phyloP scores from a whole-genome alignment of 2,329 filamentous ascomycete genomes.

The Aureobasidium melanogenum region DNA sequence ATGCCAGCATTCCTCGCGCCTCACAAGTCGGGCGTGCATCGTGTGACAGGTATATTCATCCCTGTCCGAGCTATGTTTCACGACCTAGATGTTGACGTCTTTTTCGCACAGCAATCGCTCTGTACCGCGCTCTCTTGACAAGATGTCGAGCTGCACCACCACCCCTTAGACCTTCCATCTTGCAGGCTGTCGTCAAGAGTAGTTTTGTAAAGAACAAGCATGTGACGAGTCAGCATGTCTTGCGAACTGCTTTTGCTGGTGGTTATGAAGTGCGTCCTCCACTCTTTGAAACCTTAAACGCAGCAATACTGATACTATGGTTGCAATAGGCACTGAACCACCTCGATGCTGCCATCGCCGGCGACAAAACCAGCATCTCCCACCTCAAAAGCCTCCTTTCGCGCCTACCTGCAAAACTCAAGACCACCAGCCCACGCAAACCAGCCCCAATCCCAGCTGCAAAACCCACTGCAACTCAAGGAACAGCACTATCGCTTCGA shows the following conservation, averaged over 20 bases:
- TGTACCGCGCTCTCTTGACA: conserved; percentile 60
- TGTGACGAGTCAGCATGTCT: conserved; percentile 50
- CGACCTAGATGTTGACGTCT: background rate
- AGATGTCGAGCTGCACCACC: conserved; percentile 23
- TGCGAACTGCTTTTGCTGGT: conserved; percentile 53
- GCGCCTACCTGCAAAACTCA: conserved; percentile 18
- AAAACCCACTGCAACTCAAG: conserved; percentile 13
- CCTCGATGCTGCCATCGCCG: conserved; percentile 33
- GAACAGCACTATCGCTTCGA: conserved; percentile 16
- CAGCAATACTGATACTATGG: background rate
- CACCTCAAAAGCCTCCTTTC: conserved; percentile 20
- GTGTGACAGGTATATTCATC: conserved; percentile 39
- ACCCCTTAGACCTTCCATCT: background rate
- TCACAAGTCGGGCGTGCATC: conserved; percentile 40
- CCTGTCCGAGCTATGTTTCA: background rate
- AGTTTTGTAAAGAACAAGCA: conserved; percentile 53
- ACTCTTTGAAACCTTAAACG: background rate
- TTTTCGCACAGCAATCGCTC: conserved; percentile 48
- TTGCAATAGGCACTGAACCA: conserved; percentile 30
- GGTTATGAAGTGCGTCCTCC: conserved; percentile 53
- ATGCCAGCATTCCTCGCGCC: conserved; percentile 32
- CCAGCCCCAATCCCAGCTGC: background rate
- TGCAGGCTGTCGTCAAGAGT: conserved; percentile 46
- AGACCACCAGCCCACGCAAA: background rate
- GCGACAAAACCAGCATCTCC: conserved; percentile 21